These are phyloP conservation scores for Botrytis galanthina DNA, from an alignment of 2,329 filamentous ascomycete species.

Conservation along the genomic window DNA sequence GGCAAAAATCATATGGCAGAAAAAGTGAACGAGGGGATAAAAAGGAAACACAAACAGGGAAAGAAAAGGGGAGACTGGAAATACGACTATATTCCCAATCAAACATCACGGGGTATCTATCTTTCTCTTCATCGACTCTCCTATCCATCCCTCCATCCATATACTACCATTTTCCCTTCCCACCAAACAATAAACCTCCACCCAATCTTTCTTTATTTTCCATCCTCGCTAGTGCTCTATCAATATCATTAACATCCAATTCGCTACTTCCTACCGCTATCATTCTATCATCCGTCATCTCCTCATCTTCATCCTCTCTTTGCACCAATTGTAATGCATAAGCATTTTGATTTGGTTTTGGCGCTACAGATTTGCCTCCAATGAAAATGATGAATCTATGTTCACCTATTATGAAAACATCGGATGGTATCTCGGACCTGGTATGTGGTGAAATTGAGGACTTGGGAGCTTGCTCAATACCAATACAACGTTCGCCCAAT, in stretches of 20 bases:
- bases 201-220: constrained; percentile 38
- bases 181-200: constrained; percentile 26
- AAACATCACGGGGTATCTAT: constrained; percentile 11
- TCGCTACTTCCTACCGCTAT: constrained; percentile 25
- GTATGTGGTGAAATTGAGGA: not conserved
- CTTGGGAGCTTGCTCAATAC: constrained; percentile 35
- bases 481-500: constrained; percentile 37
- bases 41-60: not conserved
- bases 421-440: constrained; percentile 26
- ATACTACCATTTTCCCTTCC: constrained; percentile 46
- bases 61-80: not conserved
- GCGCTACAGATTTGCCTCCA: constrained; percentile 23
- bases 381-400: constrained; percentile 36
- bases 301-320: constrained; percentile 28
- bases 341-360: constrained; percentile 15
- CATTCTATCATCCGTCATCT: constrained; percentile 12
- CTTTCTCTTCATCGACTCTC: constrained; percentile 10
- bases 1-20: not conserved
- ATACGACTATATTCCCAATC: constrained; percentile 11
- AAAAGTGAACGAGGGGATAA: not conserved
- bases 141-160: constrained; percentile 22
- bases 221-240: constrained; percentile 57
- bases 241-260: constrained; percentile 64
- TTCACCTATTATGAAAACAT: constrained; percentile 37
- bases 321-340: constrained; percentile 29